A percentile compares a stretch with the other conserved stretches of the same genome.
phyloP scores from a whole-genome alignment of 345 rosid genomes.

The Diplotaxis tenuifolia region DNA sequence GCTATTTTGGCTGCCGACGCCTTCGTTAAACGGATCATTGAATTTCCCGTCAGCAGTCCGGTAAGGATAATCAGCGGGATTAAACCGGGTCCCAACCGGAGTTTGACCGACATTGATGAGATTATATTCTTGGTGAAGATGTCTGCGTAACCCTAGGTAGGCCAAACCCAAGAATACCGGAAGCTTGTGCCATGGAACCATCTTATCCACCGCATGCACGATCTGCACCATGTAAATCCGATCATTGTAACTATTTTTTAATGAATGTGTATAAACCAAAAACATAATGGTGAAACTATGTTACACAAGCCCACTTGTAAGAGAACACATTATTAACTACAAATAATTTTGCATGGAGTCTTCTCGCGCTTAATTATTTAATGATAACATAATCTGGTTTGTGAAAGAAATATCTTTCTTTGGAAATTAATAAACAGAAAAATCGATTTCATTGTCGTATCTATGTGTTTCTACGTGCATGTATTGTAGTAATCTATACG shows the following conservation, averaged over 20 bases:
- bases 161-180: slow-evolving; percentile 52
- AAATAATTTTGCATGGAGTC: neutral
- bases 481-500: no score
- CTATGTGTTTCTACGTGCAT: neutral
- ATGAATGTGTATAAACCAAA: no score
- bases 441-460: neutral
- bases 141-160: slow-evolving; percentile 49
- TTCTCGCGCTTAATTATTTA: neutral
- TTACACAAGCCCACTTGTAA: neutral
- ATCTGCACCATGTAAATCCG: no score
- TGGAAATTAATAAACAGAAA: no score
- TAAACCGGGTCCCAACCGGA: slow-evolving; percentile 44
- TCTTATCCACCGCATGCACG: slow-evolving; percentile 47
- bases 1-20: slow-evolving; percentile 46
- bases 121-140: slow-evolving; percentile 55
- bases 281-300: neutral
- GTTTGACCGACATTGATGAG: slow-evolving; percentile 52
- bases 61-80: slow-evolving; percentile 49
- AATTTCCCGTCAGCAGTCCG: slow-evolving; percentile 49
- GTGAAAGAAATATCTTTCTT: neutral
- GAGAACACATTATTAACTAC: neutral
- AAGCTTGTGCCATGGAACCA: slow-evolving; percentile 49
- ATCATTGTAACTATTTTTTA: no score
- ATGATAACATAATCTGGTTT: neutral
- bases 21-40: slow-evolving; percentile 53